These are phyloP conservation scores for Elsinoe australis DNA, from an alignment of 2,329 filamentous ascomycete genomes.

Conservation along the genomic window DNA sequence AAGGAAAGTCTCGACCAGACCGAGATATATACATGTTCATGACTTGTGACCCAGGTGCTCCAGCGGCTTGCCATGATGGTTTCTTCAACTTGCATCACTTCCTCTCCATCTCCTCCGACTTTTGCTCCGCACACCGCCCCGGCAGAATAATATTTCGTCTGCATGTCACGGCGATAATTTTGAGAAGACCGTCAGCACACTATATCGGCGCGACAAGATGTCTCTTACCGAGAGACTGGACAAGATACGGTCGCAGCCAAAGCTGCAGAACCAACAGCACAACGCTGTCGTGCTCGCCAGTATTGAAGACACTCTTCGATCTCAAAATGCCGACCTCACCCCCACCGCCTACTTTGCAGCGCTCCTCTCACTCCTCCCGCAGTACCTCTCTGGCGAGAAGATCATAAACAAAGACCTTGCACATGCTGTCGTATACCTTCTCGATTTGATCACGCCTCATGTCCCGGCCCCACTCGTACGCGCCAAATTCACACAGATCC, in stretches of 20 bases:
- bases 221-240: constrained; percentile 84
- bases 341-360: constrained; percentile 93
- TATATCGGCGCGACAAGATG: constrained; percentile 28
- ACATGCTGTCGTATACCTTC: constrained; percentile 83
- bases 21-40: too few species aligned
- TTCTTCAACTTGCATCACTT: background rate
- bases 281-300: constrained; percentile 80
- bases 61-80: too few species aligned
- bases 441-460: constrained; percentile 82
- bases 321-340: constrained; percentile 74
- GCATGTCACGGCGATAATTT: background rate
- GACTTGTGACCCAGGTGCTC: too few species aligned
- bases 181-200: background rate
- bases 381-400: constrained; percentile 56
- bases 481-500: constrained; percentile 90
- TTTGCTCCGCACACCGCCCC: background rate
- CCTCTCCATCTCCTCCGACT: background rate
- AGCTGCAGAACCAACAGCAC: constrained; percentile 92
- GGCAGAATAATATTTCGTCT: constrained; percentile 16
- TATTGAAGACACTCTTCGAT: constrained; percentile 84
- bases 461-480: constrained; percentile 80
- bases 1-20: too few species aligned
- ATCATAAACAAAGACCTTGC: constrained; percentile 74
- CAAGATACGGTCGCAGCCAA: constrained; percentile 87
- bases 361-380: constrained; percentile 77